A percentile compares a stretch with the other conserved stretches of the same genome.
Conservation (phyloP, 2,329 filamentous ascomycete genomes). For the Nothophaeocryptopus gaeumannii region DNA sequence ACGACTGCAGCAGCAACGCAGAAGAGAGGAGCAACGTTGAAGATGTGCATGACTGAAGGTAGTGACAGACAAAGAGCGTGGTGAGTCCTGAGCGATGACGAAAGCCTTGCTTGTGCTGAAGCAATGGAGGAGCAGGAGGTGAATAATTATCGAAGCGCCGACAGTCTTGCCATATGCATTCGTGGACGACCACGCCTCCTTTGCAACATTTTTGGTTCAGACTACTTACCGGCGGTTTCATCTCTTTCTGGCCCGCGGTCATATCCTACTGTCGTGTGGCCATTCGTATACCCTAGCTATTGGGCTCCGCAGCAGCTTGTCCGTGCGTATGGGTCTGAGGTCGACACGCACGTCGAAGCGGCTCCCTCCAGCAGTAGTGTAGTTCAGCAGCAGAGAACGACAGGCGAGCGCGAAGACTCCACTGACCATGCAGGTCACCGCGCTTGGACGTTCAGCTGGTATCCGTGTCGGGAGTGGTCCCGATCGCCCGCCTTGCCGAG, state of each 20-base stretch:
- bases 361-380: too few species aligned
- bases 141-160: constrained; percentile 1
- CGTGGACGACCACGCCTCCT: neutral
- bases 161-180: neutral
- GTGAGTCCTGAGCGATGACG: neutral
- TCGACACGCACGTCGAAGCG: too few species aligned
- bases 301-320: too few species aligned
- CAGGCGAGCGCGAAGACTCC: too few species aligned
- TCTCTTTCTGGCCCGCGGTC: neutral
- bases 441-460: too few species aligned
- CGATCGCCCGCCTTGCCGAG: too few species aligned
- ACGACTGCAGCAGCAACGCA: constrained; percentile 2
- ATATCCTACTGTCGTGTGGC: neutral
- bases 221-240: neutral
- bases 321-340: too few species aligned
- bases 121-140: neutral
- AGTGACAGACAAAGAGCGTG: neutral
- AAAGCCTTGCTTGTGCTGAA: neutral
- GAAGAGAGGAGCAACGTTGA: constrained; percentile 1
- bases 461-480: too few species aligned
- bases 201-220: neutral
- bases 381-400: too few species aligned
- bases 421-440: too few species aligned
- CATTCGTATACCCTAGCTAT: neutral
- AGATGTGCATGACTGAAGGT: constrained; percentile 1